A percentile compares a stretch with the other conserved stretches of the same genome.
These are phyloP conservation scores for Discostella stelligera DNA, from an alignment of 352 stramenopile species.

Conservation along the genomic window DNA sequence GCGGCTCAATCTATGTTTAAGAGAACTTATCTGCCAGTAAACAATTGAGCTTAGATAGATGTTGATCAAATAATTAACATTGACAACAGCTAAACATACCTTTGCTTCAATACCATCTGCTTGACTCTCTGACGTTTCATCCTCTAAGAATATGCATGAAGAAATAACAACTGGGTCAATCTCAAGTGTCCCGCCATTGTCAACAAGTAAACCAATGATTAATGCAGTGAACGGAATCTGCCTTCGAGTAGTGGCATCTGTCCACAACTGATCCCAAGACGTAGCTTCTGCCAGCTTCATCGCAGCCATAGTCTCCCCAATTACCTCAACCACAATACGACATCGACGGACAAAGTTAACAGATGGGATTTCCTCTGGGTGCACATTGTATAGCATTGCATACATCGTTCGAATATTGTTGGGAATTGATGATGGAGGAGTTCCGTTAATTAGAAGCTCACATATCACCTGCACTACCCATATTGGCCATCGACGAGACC, in stretches of 20 bases:
- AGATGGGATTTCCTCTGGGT: constrained; percentile 17
- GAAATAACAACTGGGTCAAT: constrained; percentile 31
- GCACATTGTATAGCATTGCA: constrained; percentile 17
- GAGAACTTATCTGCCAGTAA: constrained; percentile 1
- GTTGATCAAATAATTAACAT: no score
- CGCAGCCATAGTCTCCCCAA: constrained; percentile 24
- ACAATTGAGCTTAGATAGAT: background rate
- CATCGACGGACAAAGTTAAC: constrained; percentile 38
- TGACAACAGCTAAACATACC: constrained; percentile 7
- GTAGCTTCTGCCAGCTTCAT: constrained; percentile 22
- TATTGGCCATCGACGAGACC: constrained; percentile 19
- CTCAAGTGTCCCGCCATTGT: background rate
- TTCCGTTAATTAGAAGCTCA: constrained; percentile 41
- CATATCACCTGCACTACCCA: constrained; percentile 39
- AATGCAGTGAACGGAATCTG: constrained; percentile 36
- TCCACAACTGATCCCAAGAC: constrained; percentile 28
- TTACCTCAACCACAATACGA: constrained; percentile 23
- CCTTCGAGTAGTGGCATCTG: constrained; percentile 18
- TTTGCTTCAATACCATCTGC: constrained; percentile 19
- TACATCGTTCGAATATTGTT: constrained; percentile 24
- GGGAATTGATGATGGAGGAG: constrained; percentile 15
- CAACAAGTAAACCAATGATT: constrained; percentile 28
- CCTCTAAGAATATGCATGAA: constrained; percentile 30
- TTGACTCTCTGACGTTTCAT: constrained; percentile 29
- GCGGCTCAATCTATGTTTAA: constrained; percentile 12